Evolutionary conservation across 306 rosid genomes (phyloP).

Genomic region (Cicer pinnatifidum): DNA sequence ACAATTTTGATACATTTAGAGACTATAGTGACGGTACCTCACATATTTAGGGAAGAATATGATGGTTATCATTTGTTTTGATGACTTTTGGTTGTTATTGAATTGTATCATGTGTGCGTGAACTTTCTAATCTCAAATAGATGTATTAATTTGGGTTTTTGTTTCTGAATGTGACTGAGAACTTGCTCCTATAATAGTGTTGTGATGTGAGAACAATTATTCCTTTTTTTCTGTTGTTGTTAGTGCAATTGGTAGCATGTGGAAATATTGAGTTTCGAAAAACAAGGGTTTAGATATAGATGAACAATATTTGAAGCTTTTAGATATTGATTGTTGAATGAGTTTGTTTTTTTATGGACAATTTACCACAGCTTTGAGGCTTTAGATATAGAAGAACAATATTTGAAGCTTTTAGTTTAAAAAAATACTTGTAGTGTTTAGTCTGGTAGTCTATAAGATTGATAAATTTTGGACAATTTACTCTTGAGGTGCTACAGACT

Average conservation of each 20-base stretch:
- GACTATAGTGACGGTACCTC: no score
- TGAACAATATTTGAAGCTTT: not conserved
- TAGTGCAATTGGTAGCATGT: constrained; percentile 8
- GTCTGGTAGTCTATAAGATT: not conserved
- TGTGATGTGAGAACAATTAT: constrained; percentile 5
- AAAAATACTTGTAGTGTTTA: not conserved
- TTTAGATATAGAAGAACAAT: no score
- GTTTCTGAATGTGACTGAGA: not conserved
- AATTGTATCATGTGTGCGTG: not conserved
- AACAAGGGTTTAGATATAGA: not conserved
- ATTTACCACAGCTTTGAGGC: not conserved
- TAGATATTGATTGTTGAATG: not conserved
- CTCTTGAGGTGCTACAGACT: not conserved
- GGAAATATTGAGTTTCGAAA: not conserved
- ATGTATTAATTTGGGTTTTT: not conserved
- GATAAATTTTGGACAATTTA: not conserved
- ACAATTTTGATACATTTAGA: no score
- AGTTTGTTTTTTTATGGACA: not conserved
- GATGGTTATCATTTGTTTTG: not conserved
- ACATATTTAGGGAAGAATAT: no score
- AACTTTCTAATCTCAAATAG: constrained; percentile 1
- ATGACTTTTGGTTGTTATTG: not conserved
- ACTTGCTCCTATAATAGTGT: not conserved
- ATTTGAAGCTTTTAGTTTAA: no score
- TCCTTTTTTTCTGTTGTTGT: not conserved